These are phyloP conservation scores for Coemansia sp. DNA, from an alignment of 371 early-diverging fungal genomes.

Conservation along the genomic window DNA sequence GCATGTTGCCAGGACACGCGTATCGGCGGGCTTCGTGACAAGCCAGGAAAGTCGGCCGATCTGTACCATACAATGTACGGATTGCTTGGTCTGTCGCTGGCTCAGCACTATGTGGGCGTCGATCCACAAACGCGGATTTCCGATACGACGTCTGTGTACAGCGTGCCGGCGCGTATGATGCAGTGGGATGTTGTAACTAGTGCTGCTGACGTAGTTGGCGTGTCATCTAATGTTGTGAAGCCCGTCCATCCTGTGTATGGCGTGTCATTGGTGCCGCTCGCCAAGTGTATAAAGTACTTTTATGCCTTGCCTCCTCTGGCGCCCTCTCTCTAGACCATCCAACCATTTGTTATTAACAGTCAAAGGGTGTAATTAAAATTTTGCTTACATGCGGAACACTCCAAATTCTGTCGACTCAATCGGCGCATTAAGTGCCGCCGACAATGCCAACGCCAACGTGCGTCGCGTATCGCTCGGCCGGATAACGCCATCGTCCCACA, in stretches of 20 bases:
- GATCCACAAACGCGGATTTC: conserved; percentile 46
- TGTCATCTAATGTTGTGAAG: conserved; percentile 35
- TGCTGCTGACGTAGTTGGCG: conserved; percentile 14
- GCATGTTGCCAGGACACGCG: conserved; percentile 75
- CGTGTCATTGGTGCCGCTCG: conserved; percentile 47
- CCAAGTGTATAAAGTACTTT: conserved; percentile 43
- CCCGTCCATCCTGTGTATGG: conserved; percentile 68
- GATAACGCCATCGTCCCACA: conserved; percentile 98
- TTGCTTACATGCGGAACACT: conserved; percentile 92
- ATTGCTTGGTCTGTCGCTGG: conserved; percentile 78
- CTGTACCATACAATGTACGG: conserved; percentile 96
- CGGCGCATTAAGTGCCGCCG: conserved; percentile 80
- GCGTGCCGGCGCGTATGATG: conserved; percentile 59
- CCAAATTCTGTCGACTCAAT: conserved; percentile 83
- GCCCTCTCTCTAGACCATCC: background rate
- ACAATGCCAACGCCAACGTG: conserved; percentile 83
- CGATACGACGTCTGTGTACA: conserved; percentile 53
- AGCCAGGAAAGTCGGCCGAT: conserved; percentile 88
- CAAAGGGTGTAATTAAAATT: background rate
- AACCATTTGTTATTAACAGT: background rate
- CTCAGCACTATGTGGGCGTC: conserved; percentile 57
- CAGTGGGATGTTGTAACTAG: conserved; percentile 52
- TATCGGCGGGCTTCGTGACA: conserved; percentile 87
- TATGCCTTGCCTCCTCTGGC: conserved; percentile 33
- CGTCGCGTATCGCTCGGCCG: conserved; percentile 88